Conservation (phyloP, 2,329 filamentous ascomycete genomes). For the Rutstroemia sp. region DNA sequence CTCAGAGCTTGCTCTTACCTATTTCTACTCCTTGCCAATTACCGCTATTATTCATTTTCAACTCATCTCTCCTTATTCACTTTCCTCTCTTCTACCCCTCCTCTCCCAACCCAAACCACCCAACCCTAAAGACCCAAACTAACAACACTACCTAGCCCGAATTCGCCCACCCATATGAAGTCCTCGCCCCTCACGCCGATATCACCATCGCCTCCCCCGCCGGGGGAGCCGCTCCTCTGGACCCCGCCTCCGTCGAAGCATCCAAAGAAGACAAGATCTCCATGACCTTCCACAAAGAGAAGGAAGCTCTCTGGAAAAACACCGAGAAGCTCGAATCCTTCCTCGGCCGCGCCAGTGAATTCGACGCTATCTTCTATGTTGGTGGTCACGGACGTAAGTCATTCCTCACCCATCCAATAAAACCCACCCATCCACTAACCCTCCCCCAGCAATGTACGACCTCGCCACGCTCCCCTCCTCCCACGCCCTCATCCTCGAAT, state of each 20-base stretch:
- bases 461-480: conserved; percentile 48
- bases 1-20: no score
- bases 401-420: neutral
- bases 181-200: conserved; percentile 34
- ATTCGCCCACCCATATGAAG: conserved; percentile 40
- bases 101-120: neutral
- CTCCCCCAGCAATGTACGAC: conserved; percentile 24
- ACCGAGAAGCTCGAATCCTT: conserved; percentile 43
- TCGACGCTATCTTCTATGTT: conserved; percentile 50
- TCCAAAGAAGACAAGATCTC: conserved; percentile 35
- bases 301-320: conserved; percentile 43
- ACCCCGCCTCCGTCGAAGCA: conserved; percentile 36
- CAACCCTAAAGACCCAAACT: conserved; percentile 4
- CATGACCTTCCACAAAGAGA: conserved; percentile 37
- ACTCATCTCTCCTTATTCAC: neutral
- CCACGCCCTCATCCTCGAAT: conserved; percentile 54
- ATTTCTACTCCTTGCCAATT: no score
- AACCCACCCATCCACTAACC: neutral
- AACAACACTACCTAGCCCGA: conserved; percentile 34
- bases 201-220: conserved; percentile 39
- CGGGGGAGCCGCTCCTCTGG: conserved; percentile 38
- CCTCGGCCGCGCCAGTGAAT: conserved; percentile 40
- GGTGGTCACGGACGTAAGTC: conserved; percentile 49
- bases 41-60: neutral
- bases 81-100: neutral